Base-by-base conservation (phyloP, 2,329 filamentous ascomycete genomes). In the Delphinella strobiligena region DNA sequence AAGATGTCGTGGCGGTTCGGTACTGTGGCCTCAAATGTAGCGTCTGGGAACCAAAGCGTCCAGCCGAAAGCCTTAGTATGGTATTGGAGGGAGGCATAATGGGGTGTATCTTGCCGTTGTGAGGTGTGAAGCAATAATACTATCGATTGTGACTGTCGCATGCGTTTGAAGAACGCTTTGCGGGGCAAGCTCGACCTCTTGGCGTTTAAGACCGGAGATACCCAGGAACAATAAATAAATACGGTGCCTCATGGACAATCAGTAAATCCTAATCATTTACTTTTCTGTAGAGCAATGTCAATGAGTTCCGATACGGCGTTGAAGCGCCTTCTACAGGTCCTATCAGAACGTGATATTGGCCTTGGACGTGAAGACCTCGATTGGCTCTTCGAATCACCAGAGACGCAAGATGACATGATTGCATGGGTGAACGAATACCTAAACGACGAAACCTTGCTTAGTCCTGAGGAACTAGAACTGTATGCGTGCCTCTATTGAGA, bases 341-440 rank as follows among this genome's bases (percentile, higher is more conserved):
- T 71, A 7, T 55, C 63, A 29, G 64, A 68, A 36, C 56, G 66
- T 19, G 60, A 63, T 14, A 59, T 69, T 11, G 49, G 60, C 16
- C 56, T 67, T 5, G 60, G 61, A 38, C 55, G 60, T 4, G 65
- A 70, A 38, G 64, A 67, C 47, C 59, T 72, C 10, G 59, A 64
- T 18, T 60, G 62, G 50, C 63, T 66, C 5, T 72, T 72, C 41
- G 58, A 65, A 33, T 56, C 61, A 36, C 53, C 54, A 3, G 52
- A 60, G 22, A 69, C 61, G 10, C 60, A 58, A 42, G 50, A 53
- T 14, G 55, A 61, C 30, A 59, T 62, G 32, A 54, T 55, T 7
- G 50, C 52, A 38, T 72, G 68, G 66, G 61, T 70, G 10, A 52
- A 63, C 7, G 60, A 67, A 41, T 68, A 68, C 51, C 51, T 72